phyloP scores from a whole-genome alignment of 495 filamentous ascomycete species.

The Aspergillus leporis region DNA sequence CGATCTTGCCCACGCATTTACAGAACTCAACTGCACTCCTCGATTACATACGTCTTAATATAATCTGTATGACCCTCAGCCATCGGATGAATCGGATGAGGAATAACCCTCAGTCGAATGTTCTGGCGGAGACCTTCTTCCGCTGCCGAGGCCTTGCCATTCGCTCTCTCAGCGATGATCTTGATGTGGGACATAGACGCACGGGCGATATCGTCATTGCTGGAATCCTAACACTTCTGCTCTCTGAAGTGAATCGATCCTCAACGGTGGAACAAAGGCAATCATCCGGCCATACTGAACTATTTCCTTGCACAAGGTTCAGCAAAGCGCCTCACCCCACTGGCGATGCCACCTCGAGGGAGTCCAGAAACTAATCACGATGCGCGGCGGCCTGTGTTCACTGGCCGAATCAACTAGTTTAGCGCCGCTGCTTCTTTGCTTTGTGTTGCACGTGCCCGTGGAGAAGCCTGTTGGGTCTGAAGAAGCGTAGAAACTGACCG shows the following conservation, averaged over 20 bases:
- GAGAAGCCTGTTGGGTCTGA: neutral
- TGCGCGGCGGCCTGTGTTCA: conserved; percentile 28
- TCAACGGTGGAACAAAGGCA: neutral
- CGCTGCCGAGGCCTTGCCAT: conserved; percentile 32
- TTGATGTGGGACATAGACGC: conserved; percentile 15
- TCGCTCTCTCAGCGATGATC: conserved; percentile 30
- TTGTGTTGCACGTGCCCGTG: conserved; percentile 26
- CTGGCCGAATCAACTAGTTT: conserved; percentile 14
- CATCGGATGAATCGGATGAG: conserved; percentile 29
- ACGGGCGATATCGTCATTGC: conserved; percentile 24
- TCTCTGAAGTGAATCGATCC: neutral
- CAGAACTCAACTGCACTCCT: neutral
- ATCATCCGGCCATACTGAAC: neutral
- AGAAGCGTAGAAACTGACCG: neutral
- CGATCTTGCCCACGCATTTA: neutral
- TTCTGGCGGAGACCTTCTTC: conserved; percentile 27
- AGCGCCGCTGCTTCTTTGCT: conserved; percentile 22
- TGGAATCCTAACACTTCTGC: conserved; percentile 11
- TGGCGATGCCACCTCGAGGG: conserved; percentile 36
- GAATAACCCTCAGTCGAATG: conserved; percentile 12
- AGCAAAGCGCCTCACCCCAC: conserved; percentile 26
- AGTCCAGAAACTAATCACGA: conserved; percentile 23
- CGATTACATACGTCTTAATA: neutral
- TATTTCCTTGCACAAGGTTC: conserved; percentile 20
- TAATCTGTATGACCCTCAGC: conserved; percentile 27